Conservation (phyloP, 106 monocot species). For the Hemerocallis citrina region DNA sequence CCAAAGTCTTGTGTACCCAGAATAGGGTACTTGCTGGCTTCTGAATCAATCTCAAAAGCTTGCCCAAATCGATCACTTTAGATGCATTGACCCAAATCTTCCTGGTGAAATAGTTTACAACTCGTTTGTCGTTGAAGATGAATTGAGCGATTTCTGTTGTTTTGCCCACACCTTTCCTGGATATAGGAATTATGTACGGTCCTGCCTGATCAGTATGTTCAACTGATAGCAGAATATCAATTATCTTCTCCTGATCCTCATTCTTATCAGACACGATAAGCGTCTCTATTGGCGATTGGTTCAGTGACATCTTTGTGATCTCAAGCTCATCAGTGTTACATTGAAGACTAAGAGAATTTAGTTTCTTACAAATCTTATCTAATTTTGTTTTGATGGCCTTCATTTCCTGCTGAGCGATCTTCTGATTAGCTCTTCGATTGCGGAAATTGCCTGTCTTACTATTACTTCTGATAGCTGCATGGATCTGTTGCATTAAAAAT, state of each 20-base stretch:
- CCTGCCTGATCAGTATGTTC: neutral
- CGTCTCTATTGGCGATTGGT: neutral
- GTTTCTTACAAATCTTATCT: neutral
- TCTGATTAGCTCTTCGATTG: neutral
- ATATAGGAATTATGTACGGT: neutral
- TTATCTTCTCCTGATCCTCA: neutral
- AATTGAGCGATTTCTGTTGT: neutral
- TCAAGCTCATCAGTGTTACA: neutral
- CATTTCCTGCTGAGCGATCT: neutral
- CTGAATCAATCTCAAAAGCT: neutral
- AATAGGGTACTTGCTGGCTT: neutral
- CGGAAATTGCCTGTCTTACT: too few species aligned
- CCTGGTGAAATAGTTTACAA: neutral
- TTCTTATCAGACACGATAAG: neutral
- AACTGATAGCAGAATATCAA: neutral
- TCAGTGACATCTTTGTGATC: neutral
- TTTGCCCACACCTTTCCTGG: neutral
- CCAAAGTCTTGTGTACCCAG: neutral
- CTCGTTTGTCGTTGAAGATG: neutral
- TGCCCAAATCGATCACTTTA: neutral
- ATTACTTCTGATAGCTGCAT: too few species aligned
- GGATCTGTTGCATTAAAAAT: too few species aligned
- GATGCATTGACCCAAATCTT: neutral
- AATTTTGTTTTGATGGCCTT: neutral
- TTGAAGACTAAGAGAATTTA: neutral